phyloP scores from a whole-genome alignment of 2,329 filamentous ascomycete genomes.

The Fusarium coicis region DNA sequence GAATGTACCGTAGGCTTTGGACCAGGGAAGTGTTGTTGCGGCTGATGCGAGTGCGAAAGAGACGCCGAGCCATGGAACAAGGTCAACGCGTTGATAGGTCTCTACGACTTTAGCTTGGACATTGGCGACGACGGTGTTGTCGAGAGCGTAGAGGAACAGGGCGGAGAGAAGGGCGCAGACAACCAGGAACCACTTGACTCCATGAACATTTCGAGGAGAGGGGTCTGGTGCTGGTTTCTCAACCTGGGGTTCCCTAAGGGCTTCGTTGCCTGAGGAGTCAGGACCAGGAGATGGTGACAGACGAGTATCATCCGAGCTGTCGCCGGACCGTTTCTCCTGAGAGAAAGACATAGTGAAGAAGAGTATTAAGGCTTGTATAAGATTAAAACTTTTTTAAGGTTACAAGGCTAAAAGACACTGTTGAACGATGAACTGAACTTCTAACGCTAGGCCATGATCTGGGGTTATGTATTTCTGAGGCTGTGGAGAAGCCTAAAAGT shows the following conservation, averaged over 20 bases:
- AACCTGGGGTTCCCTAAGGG: not conserved
- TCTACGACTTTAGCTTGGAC: conserved; percentile 31
- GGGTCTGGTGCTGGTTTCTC: not conserved
- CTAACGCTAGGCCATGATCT: fast-evolving
- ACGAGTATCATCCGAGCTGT: not conserved
- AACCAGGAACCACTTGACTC: conserved; percentile 6
- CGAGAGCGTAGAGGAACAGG: conserved; percentile 17
- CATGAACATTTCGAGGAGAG: not conserved
- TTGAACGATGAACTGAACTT: fast-evolving
- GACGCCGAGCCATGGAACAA: conserved; percentile 33
- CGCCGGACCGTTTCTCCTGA: not conserved
- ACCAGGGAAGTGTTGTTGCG: conserved; percentile 23
- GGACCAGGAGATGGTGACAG: not conserved
- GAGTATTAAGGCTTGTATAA: fast-evolving
- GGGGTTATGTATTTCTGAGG: not conserved
- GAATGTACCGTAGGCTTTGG: conserved; percentile 34
- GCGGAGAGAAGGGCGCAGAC: conserved; percentile 8
- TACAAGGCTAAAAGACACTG: not conserved
- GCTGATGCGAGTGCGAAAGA: conserved; percentile 39
- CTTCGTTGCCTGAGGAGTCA: not conserved
- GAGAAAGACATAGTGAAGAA: not conserved
- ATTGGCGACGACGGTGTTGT: conserved; percentile 38
- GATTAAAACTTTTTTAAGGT: not conserved
- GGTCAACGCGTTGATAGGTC: conserved; percentile 16
- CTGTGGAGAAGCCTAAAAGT: not conserved